phyloP scores from a whole-genome alignment of 805 yeast species.

The Myxozyma kluyveri region DNA sequence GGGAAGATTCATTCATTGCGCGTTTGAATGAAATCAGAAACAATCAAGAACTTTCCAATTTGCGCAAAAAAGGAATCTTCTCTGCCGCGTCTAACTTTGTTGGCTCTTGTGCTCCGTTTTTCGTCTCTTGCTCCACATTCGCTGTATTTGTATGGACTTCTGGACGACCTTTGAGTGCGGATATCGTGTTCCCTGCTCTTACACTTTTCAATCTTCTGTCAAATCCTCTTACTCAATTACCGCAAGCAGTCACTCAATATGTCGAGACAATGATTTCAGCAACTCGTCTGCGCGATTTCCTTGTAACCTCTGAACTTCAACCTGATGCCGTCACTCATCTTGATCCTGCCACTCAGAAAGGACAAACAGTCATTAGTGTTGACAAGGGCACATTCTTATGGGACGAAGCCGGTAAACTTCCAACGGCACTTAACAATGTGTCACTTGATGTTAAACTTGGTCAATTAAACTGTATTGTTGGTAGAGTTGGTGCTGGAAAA shows the following conservation, averaged over 20 bases:
- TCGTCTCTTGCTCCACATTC: constrained; percentile 87
- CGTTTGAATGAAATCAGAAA: constrained; percentile 79
- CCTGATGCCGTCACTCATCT: constrained; percentile 59
- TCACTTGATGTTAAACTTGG: constrained; percentile 65
- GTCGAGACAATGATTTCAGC: constrained; percentile 71
- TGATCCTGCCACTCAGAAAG: constrained; percentile 61
- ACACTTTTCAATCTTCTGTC: constrained; percentile 81
- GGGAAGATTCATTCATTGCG: constrained; percentile 83
- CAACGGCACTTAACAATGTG: constrained; percentile 57
- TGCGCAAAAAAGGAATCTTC: constrained; percentile 68
- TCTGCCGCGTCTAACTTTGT: constrained; percentile 69
- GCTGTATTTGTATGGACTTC: constrained; percentile 67
- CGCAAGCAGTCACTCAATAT: constrained; percentile 78
- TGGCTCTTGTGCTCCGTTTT: constrained; percentile 81
- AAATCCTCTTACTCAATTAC: constrained; percentile 88
- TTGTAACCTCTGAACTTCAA: constrained; percentile 73
- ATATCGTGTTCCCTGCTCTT: constrained; percentile 81
- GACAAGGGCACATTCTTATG: constrained; percentile 41
- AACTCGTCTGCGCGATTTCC: constrained; percentile 63
- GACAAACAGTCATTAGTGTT: constrained; percentile 54
- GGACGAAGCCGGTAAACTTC: constrained; percentile 73
- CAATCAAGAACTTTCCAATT: constrained; percentile 73
- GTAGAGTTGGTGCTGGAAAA: constrained; percentile 90
- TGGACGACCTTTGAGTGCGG: constrained; percentile 73
- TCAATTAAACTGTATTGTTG: constrained; percentile 78